Evolutionary conservation across 495 filamentous ascomycete genomes (phyloP).

Genomic region (Alectoria sarmentosa): DNA sequence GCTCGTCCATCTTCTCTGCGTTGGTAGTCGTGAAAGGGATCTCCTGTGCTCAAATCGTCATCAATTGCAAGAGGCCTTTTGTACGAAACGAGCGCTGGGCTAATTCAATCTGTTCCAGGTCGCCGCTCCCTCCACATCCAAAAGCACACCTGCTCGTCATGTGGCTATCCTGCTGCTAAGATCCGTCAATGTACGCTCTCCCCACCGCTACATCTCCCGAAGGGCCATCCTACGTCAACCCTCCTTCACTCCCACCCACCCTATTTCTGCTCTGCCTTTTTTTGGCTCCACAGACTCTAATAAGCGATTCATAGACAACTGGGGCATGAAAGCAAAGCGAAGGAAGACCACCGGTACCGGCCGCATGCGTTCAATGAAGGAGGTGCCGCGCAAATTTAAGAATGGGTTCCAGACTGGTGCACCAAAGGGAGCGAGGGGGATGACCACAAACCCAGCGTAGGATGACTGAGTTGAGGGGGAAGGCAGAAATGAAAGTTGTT

Average conservation of each 20-base stretch:
- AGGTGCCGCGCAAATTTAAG: slow-evolving; percentile 80
- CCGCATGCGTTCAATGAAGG: slow-evolving; percentile 86
- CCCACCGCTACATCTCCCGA: background rate
- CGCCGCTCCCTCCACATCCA: slow-evolving; percentile 97
- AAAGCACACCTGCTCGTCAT: slow-evolving; percentile 96
- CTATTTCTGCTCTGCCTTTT: background rate
- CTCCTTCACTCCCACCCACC: background rate
- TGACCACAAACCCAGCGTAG: slow-evolving; percentile 30
- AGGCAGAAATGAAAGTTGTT: background rate
- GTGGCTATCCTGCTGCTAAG: slow-evolving; percentile 96
- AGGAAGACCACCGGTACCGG: slow-evolving; percentile 98
- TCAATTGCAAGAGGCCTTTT: background rate
- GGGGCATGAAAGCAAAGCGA: slow-evolving; percentile 98
- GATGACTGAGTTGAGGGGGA: background rate
- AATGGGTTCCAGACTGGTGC: slow-evolving; percentile 92
- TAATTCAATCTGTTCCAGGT: slow-evolving; percentile 44
- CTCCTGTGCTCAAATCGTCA: background rate
- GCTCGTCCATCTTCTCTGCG: slow-evolving; percentile 34
- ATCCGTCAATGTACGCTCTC: slow-evolving; percentile 85
- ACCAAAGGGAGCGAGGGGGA: slow-evolving; percentile 76
- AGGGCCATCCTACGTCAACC: too few species aligned
- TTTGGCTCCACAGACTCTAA: background rate
- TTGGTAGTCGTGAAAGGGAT: background rate
- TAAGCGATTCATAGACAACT: slow-evolving; percentile 67
- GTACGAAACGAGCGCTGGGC: background rate